These are phyloP conservation scores for Xylaria sp. DNA, from an alignment of 2,329 filamentous ascomycete species.

Conservation along the genomic window DNA sequence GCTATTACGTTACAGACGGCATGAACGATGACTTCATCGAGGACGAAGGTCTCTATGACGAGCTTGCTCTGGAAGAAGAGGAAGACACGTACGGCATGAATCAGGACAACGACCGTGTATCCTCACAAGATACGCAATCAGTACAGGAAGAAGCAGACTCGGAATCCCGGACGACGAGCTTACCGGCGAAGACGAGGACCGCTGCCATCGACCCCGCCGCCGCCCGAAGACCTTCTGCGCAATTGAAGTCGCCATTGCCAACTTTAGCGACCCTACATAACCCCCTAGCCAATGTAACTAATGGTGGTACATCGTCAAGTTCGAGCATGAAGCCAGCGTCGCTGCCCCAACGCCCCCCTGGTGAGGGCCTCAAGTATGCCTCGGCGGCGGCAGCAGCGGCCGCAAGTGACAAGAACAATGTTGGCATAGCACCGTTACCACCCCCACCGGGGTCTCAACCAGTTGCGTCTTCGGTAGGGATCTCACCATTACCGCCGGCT, in stretches of 20 bases:
- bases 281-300: constrained; percentile 66
- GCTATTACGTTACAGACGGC: constrained; percentile 92
- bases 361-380: constrained; percentile 94
- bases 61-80: constrained; percentile 89
- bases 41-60: constrained; percentile 94
- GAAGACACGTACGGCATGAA: constrained; percentile 85
- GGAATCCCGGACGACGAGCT: constrained; percentile 53
- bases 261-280: constrained; percentile 88
- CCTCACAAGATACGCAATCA: constrained; percentile 95
- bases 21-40: constrained; percentile 89
- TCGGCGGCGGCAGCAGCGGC: constrained; percentile 94
- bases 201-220: constrained; percentile 63
- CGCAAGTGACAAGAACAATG: constrained; percentile 82
- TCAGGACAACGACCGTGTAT: constrained; percentile 81
- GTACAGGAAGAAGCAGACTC: constrained; percentile 82
- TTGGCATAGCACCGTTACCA: constrained; percentile 91
- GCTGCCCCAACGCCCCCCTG: constrained; percentile 80
- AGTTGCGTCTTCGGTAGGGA: constrained; percentile 43
- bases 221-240: constrained; percentile 78
- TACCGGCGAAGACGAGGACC: constrained; percentile 59
- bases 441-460: constrained; percentile 74
- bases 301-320: constrained; percentile 52
- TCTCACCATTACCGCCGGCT: constrained; percentile 56
- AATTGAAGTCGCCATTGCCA: constrained; percentile 93
- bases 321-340: constrained; percentile 90